phyloP scores from a whole-genome alignment of 2,329 filamentous ascomycete genomes.

The Fusarium sp. region DNA sequence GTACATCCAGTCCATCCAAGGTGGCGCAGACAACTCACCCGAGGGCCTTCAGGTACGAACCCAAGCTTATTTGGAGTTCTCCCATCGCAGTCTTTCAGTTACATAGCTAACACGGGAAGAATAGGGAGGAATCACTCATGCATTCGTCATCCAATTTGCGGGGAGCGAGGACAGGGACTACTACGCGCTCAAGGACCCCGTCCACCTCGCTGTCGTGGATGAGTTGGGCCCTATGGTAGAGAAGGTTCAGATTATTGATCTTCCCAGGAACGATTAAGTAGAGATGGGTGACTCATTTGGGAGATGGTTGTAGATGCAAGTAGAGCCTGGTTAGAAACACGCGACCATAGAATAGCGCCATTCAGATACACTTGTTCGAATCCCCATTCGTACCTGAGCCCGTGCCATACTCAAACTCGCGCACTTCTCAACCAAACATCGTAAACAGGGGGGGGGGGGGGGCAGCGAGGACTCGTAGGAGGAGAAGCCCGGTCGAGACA shows the following conservation, averaged over 20 bases:
- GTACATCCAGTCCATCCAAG: not conserved
- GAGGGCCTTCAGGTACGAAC: not conserved
- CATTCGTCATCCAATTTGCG: constrained; percentile 63
- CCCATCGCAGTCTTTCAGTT: not conserved
- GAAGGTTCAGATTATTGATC: constrained; percentile 69
- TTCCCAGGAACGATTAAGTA: constrained; percentile 40
- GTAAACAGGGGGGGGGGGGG: not conserved
- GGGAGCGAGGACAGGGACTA: constrained; percentile 73
- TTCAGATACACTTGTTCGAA: not conserved
- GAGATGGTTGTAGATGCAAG: not conserved
- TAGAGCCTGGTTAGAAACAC: not conserved
- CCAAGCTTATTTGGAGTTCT: too few species aligned
- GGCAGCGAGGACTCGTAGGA: not conserved
- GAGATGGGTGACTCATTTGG: not conserved
- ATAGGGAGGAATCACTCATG: not conserved
- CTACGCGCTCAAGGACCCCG: constrained; percentile 73
- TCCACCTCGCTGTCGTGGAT: constrained; percentile 69
- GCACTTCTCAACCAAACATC: not conserved
- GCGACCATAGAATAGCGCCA: not conserved
- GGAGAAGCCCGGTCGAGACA: not conserved
- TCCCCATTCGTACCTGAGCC: not conserved
- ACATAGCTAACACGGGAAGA: not conserved
- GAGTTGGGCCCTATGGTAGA: constrained; percentile 59
- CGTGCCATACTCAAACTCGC: not conserved
- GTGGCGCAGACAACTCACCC: not conserved